Base-by-base conservation (phyloP, 148 eudicot genomes). In the Cornus kousa region DNA sequence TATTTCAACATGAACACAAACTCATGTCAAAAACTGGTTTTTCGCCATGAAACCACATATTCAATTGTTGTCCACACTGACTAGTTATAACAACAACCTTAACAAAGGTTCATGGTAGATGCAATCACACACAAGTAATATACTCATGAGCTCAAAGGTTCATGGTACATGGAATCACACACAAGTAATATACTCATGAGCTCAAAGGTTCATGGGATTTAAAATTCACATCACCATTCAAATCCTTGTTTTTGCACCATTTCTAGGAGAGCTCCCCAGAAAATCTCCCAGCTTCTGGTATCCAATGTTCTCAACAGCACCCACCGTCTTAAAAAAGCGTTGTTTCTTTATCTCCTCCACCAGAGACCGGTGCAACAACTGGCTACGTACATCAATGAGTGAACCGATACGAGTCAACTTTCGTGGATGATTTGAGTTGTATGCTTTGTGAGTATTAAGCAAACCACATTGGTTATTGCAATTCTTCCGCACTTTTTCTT, bases 351-450 rank as follows among this genome's bases (percentile, higher is more conserved):
- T 68, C 83, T 90, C 86, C 81, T 94, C 89, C 84, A 82, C 90
- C 68, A 90, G 81, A 12, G 87, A 83, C 64, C 84, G 82, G 37
- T 89, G 94, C 84, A 94, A 53, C 85, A 92, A 81, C 76, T 92
- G 97, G 84, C 96, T 94, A 11, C 93, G 90, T 2, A 92, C 78
- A 73, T 94, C 94, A 87, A 90, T 78, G 53, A 89, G 78, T 1
- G 94, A 88, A 9, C 86, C 82, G 2, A 82, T 71, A 77, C 85
- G 87, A 72, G 81, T 72, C 40, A 88, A 73, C 60, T 87, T 90
- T 72, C 32, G 84, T 10, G 31, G 75, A 20, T 74, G 77, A 31
- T 80, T 79, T 5, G 87, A 74, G n/a, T 43, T 68, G 20, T 57
- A 20, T 68, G 62, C 77, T 67, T 68, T 80, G 20, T 70, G 43